phyloP scores from a whole-genome alignment of 257 asterid species.

The Solanum virginianum region DNA sequence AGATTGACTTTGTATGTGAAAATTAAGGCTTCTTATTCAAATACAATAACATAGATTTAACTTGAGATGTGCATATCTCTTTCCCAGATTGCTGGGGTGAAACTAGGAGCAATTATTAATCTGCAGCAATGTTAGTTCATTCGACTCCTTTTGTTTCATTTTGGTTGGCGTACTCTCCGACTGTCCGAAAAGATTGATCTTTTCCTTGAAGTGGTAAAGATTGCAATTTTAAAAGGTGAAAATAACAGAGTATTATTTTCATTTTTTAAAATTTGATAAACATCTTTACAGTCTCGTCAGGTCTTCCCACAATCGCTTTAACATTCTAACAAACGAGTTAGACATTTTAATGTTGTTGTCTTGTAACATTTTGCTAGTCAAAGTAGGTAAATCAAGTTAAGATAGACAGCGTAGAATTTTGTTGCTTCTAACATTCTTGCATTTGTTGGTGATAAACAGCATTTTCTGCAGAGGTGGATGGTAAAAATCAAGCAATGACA shows the following conservation, averaged over 20 bases:
- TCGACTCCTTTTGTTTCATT: background rate
- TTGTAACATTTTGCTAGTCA: background rate
- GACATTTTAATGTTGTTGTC: background rate
- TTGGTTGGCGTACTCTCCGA: background rate
- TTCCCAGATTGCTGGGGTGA: background rate
- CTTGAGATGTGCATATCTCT: background rate
- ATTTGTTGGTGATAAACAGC: conserved; percentile 34
- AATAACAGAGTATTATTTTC: background rate
- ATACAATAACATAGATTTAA: background rate
- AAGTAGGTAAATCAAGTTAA: background rate
- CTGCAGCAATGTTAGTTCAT: background rate
- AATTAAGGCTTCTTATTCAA: background rate
- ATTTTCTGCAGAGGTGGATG: conserved; percentile 83
- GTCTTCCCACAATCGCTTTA: background rate
- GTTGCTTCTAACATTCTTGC: background rate
- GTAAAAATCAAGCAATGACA: conserved; percentile 80
- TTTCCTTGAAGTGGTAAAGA: background rate
- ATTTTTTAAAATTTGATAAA: background rate
- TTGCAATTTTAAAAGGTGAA: background rate
- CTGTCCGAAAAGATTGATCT: background rate
- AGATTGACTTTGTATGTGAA: background rate
- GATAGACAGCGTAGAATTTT: background rate
- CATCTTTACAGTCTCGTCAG: background rate
- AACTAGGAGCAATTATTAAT: background rate
- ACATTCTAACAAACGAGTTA: background rate